Base-by-base conservation (phyloP, 2,329 filamentous ascomycete species). In the Aspergillus persii region DNA sequence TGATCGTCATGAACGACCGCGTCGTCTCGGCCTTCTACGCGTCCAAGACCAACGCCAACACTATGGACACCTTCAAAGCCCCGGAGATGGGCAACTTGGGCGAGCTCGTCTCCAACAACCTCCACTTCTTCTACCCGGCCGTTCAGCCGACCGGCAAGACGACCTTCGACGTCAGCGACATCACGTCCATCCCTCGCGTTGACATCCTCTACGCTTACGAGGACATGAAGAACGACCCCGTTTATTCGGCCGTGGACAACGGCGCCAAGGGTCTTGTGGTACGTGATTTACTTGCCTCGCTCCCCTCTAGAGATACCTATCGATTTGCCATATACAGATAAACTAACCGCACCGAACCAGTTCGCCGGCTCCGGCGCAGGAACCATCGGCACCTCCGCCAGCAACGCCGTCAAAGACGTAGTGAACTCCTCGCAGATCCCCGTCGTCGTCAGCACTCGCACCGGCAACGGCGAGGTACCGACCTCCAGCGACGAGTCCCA, bases 31-130 rank as follows among this genome's bases (percentile, higher is more conserved):
- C 84, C 18, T 86, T 81, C 66, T 88, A 83, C 72, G 83, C 77
- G 3, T 83, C 83, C 54, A 89, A 89, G 74, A 84, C 81, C 33
- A 84, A 87, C 65, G 84, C 85, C 53, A 88, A 88, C 73, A 79
- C 81, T 2, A 76, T 87, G 52, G 86, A 88, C 66, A 86, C 85
- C 7, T 89, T 89, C 79, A 82, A 80, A 67, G 79, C 81, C 1
- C 75, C 75, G 12, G 86, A 89, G 72, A 78, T 79, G 63, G 84
- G 85, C 2, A 81, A 81, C 60, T 76, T 88, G 0, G 86, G 86
- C 39, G 77, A 79, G 58, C 83, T 88, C 68, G 79, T 86, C 66
- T 81, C 85, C 65, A 78, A 85, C 58, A 76, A 81, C 41, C 84
- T 86, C 0, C 80, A 83, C 65, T 88, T 87, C 76, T 88, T 83